Base-by-base conservation (phyloP, 805 yeast genomes). In the Candida dendrica region DNA sequence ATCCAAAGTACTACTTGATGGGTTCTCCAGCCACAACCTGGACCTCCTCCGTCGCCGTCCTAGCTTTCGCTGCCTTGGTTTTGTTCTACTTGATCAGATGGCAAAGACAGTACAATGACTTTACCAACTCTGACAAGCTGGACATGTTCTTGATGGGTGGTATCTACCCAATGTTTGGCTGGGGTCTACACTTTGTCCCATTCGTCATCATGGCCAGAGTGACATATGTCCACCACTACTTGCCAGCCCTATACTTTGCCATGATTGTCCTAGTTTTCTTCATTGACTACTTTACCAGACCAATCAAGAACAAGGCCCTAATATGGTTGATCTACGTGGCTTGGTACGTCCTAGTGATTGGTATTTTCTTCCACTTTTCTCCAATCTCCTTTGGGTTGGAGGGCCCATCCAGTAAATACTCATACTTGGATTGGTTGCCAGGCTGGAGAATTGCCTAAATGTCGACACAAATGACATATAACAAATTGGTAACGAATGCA, bases 171-270 rank as follows among this genome's bases (percentile, higher is more conserved):
- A 73, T 85, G 74, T 64, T 84, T 40, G 93, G 87, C 11, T 85
- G 91, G 89, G 79, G 84, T 31, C 68, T 84, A 30, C 99, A 93
- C 66, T 90, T 84, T 61, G 76, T 86, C 59, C 96, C 96, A 47
- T 90, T 89, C 71, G 90, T 77, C 67, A 70, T 90, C 54, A 90
- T 91, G 97, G 74, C 77, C 47, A 83, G 97, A 68, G 97, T 90
- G 66, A 83, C 86, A 60, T 90, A 91, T 68, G 72, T 90, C 61
- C 97, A 90, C 59, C 98, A 90, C 64, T 89, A 89, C 59, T 69
- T 93, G 50, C 98, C 98, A 30, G 98, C 98, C 0, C 98, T 85
- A 49, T 85, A 85, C 63, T 85, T 85, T 61, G 87, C 88, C 40
- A 66, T 81, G 62, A 61, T 79, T 42, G 75, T 77, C 33, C 59